Evolutionary conservation across 139 green algal genomes (phyloP).

Genomic region (Monoraphidium neglectum): DNA sequence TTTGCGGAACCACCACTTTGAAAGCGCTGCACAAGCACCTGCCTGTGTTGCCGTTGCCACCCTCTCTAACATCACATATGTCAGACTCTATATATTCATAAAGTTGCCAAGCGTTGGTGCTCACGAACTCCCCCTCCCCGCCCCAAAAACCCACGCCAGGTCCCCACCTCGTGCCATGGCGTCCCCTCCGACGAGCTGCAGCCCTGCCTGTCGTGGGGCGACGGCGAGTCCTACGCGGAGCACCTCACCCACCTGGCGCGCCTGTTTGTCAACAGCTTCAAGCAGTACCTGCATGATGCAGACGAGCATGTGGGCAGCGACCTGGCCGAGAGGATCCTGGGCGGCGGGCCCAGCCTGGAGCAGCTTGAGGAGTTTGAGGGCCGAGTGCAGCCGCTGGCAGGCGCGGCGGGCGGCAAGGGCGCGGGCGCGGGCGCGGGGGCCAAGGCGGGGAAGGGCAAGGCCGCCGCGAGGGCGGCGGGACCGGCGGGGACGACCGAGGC

Average conservation of each 20-base stretch:
- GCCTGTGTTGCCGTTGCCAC: not conserved
- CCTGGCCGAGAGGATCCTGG: too few relatives aligned
- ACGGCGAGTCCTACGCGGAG: not conserved
- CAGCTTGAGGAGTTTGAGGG: too few relatives aligned
- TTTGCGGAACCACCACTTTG: not conserved
- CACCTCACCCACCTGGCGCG: not conserved
- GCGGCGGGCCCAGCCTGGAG: too few relatives aligned
- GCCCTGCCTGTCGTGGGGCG: conserved; percentile 2
- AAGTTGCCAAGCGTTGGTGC: not conserved
- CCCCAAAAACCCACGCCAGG: not conserved
- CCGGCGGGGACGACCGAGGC: too few relatives aligned
- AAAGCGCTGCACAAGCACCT: not conserved
- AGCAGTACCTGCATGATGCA: too few relatives aligned
- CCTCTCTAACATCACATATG: not conserved
- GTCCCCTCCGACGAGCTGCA: conserved; percentile 3
- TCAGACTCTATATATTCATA: not conserved
- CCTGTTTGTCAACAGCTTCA: conserved; percentile 17
- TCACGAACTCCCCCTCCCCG: not conserved
- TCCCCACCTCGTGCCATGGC: conserved; percentile 5
- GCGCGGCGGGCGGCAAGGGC: too few relatives aligned
- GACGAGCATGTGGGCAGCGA: too few relatives aligned
- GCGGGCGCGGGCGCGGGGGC: too few relatives aligned
- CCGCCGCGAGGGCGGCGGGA: too few relatives aligned
- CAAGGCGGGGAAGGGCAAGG: too few relatives aligned
- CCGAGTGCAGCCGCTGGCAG: too few relatives aligned